Base-by-base conservation (phyloP, 768 basidiomycete genomes). In the Russula abietina region DNA sequence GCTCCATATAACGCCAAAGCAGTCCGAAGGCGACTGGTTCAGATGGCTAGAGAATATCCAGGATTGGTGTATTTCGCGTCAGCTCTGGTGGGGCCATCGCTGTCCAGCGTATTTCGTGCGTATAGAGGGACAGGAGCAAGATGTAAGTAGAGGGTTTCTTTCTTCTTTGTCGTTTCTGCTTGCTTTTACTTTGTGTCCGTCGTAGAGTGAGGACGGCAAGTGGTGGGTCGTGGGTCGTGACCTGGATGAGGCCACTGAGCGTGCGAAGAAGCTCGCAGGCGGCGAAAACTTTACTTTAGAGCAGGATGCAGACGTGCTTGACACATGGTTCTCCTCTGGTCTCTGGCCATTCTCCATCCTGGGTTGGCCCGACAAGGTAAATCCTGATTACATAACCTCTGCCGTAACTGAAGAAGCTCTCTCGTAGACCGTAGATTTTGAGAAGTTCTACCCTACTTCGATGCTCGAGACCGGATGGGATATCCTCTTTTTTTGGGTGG, bases 401-500 rank as follows among this genome's bases (percentile, higher is more conserved):
- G 1, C 32, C 30, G 16, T n/a, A 38, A 59, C 53, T 11, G 16
- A 59, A 65, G 26, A 57, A 51, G 56, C 53, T 62, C 30, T 45
- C 45, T 57, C 50, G 24, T 65, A 93, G 91, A 94, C 93, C 0
- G 65, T 76, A 4, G 96, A 98, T 71, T 68, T 92, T 46, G 73
- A 85, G 66, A 77, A 79, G 33, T 98, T 91, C 78, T 99, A 95
- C 74, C 97, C 97, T 0, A 77, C 91, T 2, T 83, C 86, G n/a
- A 69, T 98, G 49, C 83, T 98, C 33, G 97, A 98, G 77, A 99
- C 97, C 0, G 97, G 97, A 51, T 98, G 97, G 96, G 97, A 98
- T 67, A 98, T 98, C 70, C 75, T 99, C n/a, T 95, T 95, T 82
- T 98, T 98, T 84, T 99, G 97, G 97, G 96, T 98, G 8, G 95